Conservation (phyloP, 148 eudicot species). For the Nepenthes gracilis region DNA sequence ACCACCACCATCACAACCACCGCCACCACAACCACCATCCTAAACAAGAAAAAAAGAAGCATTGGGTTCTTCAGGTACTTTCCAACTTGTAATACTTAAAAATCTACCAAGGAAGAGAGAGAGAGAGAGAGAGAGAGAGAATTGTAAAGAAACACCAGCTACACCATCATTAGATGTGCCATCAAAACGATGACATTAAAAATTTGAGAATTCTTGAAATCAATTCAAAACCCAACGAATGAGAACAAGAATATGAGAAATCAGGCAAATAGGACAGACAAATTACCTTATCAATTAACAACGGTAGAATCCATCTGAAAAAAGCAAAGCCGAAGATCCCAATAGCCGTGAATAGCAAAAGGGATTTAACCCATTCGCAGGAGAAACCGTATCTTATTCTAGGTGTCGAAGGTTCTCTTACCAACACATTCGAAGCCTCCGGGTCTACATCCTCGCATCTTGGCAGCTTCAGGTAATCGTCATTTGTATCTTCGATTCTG, state of each 20-base stretch:
- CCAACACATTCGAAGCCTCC: not conserved
- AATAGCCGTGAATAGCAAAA: not conserved
- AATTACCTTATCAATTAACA: slow-evolving; percentile 7
- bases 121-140: not conserved
- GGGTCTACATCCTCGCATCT: not conserved
- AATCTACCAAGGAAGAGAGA: not conserved
- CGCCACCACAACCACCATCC: too few relatives aligned
- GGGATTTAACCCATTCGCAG: slow-evolving; percentile 7
- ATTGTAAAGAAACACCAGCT: not conserved
- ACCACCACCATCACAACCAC: too few relatives aligned
- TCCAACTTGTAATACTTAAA: not conserved
- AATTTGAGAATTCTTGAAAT: too few relatives aligned
- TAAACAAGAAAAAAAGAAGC: too few relatives aligned
- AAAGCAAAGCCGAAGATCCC: slow-evolving; percentile 6
- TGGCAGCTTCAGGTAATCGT: slow-evolving; percentile 3
- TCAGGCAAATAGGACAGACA: not conserved
- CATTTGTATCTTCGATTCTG: not conserved
- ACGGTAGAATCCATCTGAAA: slow-evolving; percentile 6
- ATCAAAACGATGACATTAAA: too few relatives aligned
- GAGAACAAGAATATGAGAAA: not conserved
- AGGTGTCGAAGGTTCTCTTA: slow-evolving; percentile 8
- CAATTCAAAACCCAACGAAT: not conserved
- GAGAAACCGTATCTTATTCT: slow-evolving; percentile 1
- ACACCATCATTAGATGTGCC: not conserved
- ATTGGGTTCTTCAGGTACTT: too few relatives aligned